Conservation (phyloP, 2,329 filamentous ascomycete genomes). For the Epichloe sylvatica region DNA sequence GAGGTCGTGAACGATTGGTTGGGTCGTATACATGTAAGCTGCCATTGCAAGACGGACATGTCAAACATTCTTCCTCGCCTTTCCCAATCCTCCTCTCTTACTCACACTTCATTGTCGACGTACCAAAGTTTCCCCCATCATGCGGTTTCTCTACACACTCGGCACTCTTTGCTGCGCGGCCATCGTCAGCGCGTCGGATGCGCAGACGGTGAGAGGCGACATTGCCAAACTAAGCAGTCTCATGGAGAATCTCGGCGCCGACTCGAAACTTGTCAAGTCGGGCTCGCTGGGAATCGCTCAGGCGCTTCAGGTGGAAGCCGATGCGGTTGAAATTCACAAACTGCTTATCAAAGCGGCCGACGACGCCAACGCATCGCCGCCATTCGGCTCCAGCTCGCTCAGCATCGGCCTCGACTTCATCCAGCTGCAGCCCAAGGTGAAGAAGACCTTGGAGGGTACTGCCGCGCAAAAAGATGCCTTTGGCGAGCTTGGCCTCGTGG, state of each 20-base stretch:
- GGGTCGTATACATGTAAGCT: too few relatives aligned
- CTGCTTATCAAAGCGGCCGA: neutral
- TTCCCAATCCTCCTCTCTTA: too few relatives aligned
- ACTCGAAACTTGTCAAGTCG: neutral
- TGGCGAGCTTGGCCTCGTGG: neutral
- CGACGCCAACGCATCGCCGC: neutral
- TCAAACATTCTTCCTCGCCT: too few relatives aligned
- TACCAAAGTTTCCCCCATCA: neutral
- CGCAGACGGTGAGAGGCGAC: neutral
- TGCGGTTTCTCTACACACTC: neutral
- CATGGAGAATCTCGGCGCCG: neutral
- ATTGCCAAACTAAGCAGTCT: neutral
- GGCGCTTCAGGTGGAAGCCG: constrained; percentile 1
- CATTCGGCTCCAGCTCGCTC: neutral
- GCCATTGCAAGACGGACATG: too few relatives aligned
- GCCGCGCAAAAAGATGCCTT: neutral
- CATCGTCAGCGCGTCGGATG: neutral
- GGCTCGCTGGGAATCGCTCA: constrained; percentile 1
- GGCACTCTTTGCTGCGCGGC: neutral
- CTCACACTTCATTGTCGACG: too few relatives aligned
- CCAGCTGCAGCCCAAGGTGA: neutral
- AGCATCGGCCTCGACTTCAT: neutral
- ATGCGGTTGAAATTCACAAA: constrained; percentile 1
- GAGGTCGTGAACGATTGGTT: too few relatives aligned
- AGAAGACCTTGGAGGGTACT: neutral